Evolutionary conservation across 2,329 filamentous ascomycete genomes (phyloP).

Genomic region (Penicillium sp.): DNA sequence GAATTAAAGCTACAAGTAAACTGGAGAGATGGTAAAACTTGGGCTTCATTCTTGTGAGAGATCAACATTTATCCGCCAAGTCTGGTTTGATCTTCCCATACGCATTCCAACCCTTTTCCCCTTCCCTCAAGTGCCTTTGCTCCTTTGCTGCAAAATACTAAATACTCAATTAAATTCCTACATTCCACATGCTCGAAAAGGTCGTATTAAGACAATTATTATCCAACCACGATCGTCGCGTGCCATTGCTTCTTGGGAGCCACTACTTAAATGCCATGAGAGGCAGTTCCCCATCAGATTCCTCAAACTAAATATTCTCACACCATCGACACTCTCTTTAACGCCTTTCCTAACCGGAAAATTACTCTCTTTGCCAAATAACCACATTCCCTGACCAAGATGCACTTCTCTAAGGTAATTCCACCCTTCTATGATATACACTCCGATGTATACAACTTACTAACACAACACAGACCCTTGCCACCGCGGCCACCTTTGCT

Average conservation of each 20-base stretch:
- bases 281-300: not conserved
- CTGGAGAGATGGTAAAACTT: not conserved
- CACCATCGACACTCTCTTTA: conserved; percentile 9
- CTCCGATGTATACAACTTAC: not conserved
- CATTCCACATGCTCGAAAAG: conserved; percentile 12
- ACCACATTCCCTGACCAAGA: conserved; percentile 12
- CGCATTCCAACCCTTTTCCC: conserved; percentile 18
- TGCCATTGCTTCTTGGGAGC: conserved; percentile 10
- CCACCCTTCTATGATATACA: not conserved
- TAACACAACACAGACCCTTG: conserved; percentile 17
- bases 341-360: conserved; percentile 1
- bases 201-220: conserved; percentile 10
- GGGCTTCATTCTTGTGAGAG: not conserved
- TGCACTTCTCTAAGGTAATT: conserved; percentile 24
- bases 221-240: conserved; percentile 7
- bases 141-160: not conserved
- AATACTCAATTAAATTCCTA: not conserved
- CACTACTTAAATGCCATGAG: conserved; percentile 15
- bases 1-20: not conserved
- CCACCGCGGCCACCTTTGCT: conserved; percentile 19
- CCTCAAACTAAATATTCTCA: not conserved
- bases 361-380: not conserved
- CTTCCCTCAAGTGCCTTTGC: conserved; percentile 2
- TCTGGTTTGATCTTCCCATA: not conserved
- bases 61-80: not conserved